Base-by-base conservation (phyloP, 2,329 filamentous ascomycete species). In the Neofusicoccum parvum region DNA sequence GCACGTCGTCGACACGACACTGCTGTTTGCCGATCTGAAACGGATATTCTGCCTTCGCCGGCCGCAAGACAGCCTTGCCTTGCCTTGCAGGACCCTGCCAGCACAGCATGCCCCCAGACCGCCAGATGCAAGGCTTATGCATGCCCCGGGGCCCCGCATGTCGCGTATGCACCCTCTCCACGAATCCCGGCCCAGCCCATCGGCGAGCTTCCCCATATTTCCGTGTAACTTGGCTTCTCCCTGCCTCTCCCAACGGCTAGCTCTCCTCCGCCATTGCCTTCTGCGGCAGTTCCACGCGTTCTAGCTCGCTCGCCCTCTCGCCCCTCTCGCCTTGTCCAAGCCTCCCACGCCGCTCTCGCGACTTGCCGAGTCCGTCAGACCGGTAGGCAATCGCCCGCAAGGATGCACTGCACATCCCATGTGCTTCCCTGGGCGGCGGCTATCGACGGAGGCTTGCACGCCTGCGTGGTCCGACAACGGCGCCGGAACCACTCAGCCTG, bases 21-120 rank as follows among this genome's bases (percentile, higher is more conserved):
- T n/a, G 53, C 34, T 43, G 20, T 5, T 41, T 43, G 53, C 53
- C 39, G 37, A 58, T 58, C 53, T 17, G 37, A 58, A 34, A 58
- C 53, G 12, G n/a, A 45, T 34, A 37, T 60, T 37, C 32, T 37
- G 12, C 9, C 48, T 23, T 27, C 20, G 17, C 27, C 46, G 17
- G 20, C 34, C 41, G 54, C 39, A 9, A 58, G 53, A 58, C 53
- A 58, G 53, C 53, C 54, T 58, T 43, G 54, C 54, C 48, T 51
- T 51, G 48, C 27, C 48, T 51, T 51, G 48, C 48, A n/a, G 27
- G 48, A 39, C 37, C 51, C 34, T 62, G 59, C 45, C 59, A 62
- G 59, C 59, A 51, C 59, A 62, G 59, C 59, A 51, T 32, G 17
- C 32, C 37, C 58, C 43, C 20, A 62, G 59, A 62, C 59, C 59